Base-by-base conservation (phyloP, 768 basidiomycete genomes). In the Termitomyces sp. region DNA sequence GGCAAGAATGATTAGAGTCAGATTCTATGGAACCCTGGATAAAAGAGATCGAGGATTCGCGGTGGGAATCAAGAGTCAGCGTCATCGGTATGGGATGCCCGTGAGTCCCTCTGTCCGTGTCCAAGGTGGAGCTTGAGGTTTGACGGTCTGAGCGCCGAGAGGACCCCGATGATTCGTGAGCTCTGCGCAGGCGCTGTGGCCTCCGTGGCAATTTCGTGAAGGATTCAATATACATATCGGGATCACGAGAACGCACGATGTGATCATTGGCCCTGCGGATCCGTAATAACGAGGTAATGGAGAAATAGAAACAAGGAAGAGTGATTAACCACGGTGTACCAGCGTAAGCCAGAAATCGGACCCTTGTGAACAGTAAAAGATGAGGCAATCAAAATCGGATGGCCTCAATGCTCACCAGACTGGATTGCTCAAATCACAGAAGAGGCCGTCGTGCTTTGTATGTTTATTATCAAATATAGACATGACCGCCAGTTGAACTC, bases 321-420 rank as follows among this genome's bases (percentile, higher is more conserved):
- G 76, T 68, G 10, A 82, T 64, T 40, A 81, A 51, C 53, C 84
- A 72, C 0, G 85, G 77, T 7, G 76, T 63, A 7, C 84, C 86
- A 12, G 84, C 79, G 60, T 86, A 87, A 36, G 81, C 79, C n/a
- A 85, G 59, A 52, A 87, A 76, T 42, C 86, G 81, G 29, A 81
- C 74, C 86, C 86, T 88, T 36, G 11, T 51, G 22, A 43, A 52
- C 25, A 56, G 40, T 39, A 48, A 9, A 44, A 41, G 45, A 3
- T 55, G 41, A 25, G 7, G 12, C 32, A 25, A 44, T 29, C 23
- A 43, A 16, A 50, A 42, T 9, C n/a, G 44, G 13, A 29, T 5
- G 9, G 20, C 29, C 42, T 39, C 25, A 5, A 15, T 2, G 61
- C 78, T 43, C 60, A 87, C 86, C 86, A 87, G 51, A 78, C 65